Evolutionary conservation across 371 early-diverging fungal species (phyloP).

Genomic region (Cokeromyces recurvatus): DNA sequence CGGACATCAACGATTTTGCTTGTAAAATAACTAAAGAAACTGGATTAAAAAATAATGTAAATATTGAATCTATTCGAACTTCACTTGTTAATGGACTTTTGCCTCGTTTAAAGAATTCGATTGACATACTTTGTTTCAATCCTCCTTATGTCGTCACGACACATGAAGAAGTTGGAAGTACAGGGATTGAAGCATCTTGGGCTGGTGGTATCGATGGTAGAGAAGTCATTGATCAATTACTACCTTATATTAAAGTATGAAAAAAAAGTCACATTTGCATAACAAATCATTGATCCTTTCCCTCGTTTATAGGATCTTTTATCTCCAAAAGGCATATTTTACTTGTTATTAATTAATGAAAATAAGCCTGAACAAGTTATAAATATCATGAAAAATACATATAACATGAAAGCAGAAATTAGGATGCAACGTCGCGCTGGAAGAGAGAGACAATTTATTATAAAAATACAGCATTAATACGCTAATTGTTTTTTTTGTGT

Average conservation of each 20-base stretch:
- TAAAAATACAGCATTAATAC: slow-evolving; percentile 7
- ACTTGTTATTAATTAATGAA: slow-evolving; percentile 85
- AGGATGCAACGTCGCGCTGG: slow-evolving; percentile 53
- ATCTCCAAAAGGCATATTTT: slow-evolving; percentile 73
- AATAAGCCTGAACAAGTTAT: slow-evolving; percentile 87
- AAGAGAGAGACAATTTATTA: slow-evolving; percentile 50
- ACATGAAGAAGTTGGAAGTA: slow-evolving; percentile 68
- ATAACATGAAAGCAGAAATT: slow-evolving; percentile 40
- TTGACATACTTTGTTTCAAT: slow-evolving; percentile 91
- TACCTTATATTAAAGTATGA: slow-evolving; percentile 70
- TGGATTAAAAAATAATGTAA: slow-evolving; percentile 47
- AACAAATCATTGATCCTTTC: too few species aligned
- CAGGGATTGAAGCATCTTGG: slow-evolving; percentile 84
- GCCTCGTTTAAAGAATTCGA: slow-evolving; percentile 42
- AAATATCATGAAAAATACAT: slow-evolving; percentile 37
- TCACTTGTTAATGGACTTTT: slow-evolving; percentile 53
- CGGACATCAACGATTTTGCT: slow-evolving; percentile 84
- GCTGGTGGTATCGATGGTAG: slow-evolving; percentile 94
- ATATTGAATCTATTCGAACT: slow-evolving; percentile 58
- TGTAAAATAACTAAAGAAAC: slow-evolving; percentile 63
- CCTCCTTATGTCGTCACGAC: slow-evolving; percentile 91
- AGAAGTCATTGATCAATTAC: slow-evolving; percentile 81
- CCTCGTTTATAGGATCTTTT: slow-evolving; percentile 50
- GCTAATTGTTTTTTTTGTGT: neutral
- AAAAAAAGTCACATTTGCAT: too few species aligned